Percentiles rank a stretch among this genome's conserved stretches.
These are phyloP conservation scores for Thalassiosira mediterranea DNA, from an alignment of 352 stramenopile genomes.

Conservation along the genomic window DNA sequence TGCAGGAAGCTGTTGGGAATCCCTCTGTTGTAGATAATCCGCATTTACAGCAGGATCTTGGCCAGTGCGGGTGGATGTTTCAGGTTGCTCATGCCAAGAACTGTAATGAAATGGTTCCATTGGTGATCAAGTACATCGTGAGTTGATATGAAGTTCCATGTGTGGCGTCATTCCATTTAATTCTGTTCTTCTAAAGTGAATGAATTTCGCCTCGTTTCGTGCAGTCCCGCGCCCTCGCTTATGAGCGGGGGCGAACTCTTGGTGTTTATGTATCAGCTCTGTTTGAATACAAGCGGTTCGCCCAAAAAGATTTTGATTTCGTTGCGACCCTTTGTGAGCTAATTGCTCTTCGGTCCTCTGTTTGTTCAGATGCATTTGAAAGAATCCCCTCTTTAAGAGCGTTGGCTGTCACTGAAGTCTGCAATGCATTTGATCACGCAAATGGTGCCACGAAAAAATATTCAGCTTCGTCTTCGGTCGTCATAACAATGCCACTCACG, in stretches of 20 bases:
- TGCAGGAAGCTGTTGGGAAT: slow-evolving; percentile 60
- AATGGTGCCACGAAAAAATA: slow-evolving; percentile 2
- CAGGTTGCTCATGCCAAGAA: slow-evolving; percentile 21
- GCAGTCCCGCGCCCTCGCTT: slow-evolving; percentile 34
- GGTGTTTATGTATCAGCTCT: slow-evolving; percentile 59
- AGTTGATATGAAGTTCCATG: slow-evolving; percentile 1
- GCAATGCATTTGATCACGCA: slow-evolving; percentile 35
- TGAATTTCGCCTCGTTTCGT: background rate
- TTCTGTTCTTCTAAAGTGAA: slow-evolving; percentile 5
- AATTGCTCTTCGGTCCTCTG: slow-evolving; percentile 61
- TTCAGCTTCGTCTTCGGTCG: slow-evolving; percentile 3
- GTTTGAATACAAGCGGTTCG: slow-evolving; percentile 50
- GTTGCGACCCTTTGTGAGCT: slow-evolving; percentile 57
- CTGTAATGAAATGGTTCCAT: slow-evolving; percentile 22
- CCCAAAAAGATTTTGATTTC: slow-evolving; percentile 57
- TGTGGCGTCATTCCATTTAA: background rate
- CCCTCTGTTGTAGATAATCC: slow-evolving; percentile 13
- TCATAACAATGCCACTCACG: slow-evolving; percentile 24
- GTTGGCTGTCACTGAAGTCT: slow-evolving; percentile 47
- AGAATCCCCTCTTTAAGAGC: slow-evolving; percentile 60
- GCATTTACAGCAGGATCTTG: slow-evolving; percentile 9
- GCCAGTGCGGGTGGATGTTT: slow-evolving; percentile 43
- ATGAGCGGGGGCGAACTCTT: slow-evolving; percentile 65
- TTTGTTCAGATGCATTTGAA: slow-evolving; percentile 64
- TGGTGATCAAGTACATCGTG: slow-evolving; percentile 55